Base-by-base conservation (phyloP, 805 yeast species). In the Candida sithepensis region DNA sequence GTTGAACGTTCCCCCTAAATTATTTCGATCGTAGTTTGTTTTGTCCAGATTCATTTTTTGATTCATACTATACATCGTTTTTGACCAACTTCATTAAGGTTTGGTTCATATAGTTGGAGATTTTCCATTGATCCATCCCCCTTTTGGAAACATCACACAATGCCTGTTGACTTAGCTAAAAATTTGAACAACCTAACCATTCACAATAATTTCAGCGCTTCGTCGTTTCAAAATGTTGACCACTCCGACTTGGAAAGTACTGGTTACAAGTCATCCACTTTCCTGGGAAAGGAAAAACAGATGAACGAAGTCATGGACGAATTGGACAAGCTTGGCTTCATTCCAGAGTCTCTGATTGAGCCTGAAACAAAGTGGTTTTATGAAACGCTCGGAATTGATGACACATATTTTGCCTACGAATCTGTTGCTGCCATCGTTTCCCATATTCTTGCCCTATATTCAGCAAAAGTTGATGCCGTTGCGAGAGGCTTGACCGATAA, bases 311-410 rank as follows among this genome's bases (percentile, higher is more conserved):
- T 92, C 39, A 79, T 89, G 67, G 96, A 89, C 63, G 74, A 81
- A 37, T 71, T 92, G 47, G 96, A 89, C 63, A 74, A 78, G 45
- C 81, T 84, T 30, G 98, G 97, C 0, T 88, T 92, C 62, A 87
- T 92, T 51, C 99, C 98, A 9, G 96, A 87, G 58, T 69, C 79
- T 47, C 74, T 89, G 58, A 87, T 92, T 55, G 97, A 90, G 67
- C 73, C 78, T 46, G 98, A 92, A 69, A 84, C 92, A 7, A 78
- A 75, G 50, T 90, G 97, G 95, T 91, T 92, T 65, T 94, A 94
- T 71, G 81, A 85, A 48, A 69, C 79, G 37, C 75, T 92, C 55
- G 97, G 97, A 23, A 89, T 92, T 50, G 97, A 91, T 63, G 97
- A 90, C 62, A 84, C 88, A 26, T 92, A 87, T 68, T 91, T 92